These are phyloP conservation scores for Antitrichia curtipendula DNA, from an alignment of 225 moss, liverwort and hornwort species.

Conservation along the genomic window DNA sequence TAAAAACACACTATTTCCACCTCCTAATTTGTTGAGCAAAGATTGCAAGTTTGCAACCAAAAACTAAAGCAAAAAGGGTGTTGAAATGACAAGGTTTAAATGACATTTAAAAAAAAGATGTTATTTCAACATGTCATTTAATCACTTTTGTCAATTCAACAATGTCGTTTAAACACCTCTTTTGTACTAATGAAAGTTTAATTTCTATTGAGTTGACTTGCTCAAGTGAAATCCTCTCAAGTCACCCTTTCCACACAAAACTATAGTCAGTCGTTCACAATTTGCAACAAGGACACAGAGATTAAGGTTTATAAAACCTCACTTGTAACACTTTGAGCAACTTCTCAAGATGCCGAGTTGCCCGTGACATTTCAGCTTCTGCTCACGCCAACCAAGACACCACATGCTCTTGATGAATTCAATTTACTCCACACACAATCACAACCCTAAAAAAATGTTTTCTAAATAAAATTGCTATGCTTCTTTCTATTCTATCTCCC, in stretches of 20 bases:
- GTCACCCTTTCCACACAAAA: background rate
- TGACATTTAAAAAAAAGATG: no score
- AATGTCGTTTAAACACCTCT: no score
- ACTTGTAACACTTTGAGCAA: slow-evolving; percentile 19
- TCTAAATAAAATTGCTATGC: no score
- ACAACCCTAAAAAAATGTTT: background rate
- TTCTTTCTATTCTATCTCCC: background rate
- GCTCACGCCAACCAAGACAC: background rate
- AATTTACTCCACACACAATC: background rate
- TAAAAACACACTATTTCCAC: background rate
- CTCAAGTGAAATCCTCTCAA: background rate
- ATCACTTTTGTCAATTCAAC: no score
- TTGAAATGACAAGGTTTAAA: no score
- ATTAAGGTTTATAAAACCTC: background rate
- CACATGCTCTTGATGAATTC: background rate
- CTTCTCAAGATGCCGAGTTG: slow-evolving; percentile 33
- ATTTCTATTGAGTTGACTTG: background rate
- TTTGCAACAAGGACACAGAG: background rate
- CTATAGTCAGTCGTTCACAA: background rate
- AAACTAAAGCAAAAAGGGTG: no score
- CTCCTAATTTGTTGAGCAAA: background rate
- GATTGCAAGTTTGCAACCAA: background rate
- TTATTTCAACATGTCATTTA: no score
- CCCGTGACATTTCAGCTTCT: slow-evolving; percentile 13
- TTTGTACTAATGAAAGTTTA: no score